phyloP scores from a whole-genome alignment of 73 alveolate genomes.

The Paramecium primaurelia region DNA sequence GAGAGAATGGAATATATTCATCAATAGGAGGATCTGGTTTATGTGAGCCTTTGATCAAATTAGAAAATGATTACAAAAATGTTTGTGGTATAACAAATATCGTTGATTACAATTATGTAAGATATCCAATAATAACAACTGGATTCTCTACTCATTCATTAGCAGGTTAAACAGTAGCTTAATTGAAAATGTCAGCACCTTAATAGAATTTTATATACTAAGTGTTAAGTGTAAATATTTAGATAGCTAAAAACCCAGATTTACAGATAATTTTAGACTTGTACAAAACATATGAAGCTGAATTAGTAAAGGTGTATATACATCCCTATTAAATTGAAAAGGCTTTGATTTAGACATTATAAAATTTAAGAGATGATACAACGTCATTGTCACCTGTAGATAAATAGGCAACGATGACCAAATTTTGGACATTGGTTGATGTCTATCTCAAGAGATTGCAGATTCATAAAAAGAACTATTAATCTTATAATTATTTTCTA shows the following conservation, averaged over 20 bases:
- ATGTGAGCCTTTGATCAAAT: background rate
- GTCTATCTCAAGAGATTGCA: background rate
- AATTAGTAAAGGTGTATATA: background rate
- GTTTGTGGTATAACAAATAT: background rate
- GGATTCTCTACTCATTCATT: background rate
- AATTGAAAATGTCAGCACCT: background rate
- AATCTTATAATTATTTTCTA: background rate
- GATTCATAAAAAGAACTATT: background rate
- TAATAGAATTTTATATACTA: background rate
- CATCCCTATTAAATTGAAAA: constrained; percentile 30
- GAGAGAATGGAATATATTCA: background rate
- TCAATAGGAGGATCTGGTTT: background rate
- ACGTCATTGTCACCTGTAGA: background rate
- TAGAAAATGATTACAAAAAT: background rate
- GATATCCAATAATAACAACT: background rate
- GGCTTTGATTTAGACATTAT: background rate
- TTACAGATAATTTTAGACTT: background rate
- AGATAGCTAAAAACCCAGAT: constrained; percentile 3
- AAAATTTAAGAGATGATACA: constrained; percentile 40
- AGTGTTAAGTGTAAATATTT: background rate
- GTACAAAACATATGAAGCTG: background rate
- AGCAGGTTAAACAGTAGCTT: background rate
- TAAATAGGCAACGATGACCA: background rate
- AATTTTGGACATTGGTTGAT: background rate
- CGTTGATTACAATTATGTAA: background rate